Percentiles rank a stretch among this genome's conserved stretches.
phyloP scores from a whole-genome alignment of 441 rosid genomes.

The Erodium texanum region DNA sequence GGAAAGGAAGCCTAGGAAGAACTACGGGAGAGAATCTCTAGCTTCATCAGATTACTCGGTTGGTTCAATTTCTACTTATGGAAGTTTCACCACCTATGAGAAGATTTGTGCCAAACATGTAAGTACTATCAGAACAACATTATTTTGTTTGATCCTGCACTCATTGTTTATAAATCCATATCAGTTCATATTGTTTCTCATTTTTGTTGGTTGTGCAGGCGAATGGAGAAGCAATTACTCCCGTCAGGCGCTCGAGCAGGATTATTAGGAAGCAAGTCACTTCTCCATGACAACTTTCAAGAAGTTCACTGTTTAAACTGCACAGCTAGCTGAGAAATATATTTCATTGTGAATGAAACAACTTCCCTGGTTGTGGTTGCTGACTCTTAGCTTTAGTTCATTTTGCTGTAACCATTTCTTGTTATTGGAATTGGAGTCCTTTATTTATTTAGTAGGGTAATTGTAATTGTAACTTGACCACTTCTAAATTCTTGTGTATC shows the following conservation, averaged over 20 bases:
- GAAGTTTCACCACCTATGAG: constrained; percentile 88
- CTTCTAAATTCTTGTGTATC: no score
- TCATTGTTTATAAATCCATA: background rate
- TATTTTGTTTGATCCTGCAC: no score
- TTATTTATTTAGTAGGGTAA: no score
- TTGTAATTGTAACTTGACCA: background rate
- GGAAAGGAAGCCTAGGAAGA: constrained; percentile 30
- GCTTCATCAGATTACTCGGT: constrained; percentile 60
- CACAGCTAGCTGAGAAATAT: background rate
- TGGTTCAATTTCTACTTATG: constrained; percentile 47
- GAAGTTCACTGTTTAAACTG: background rate
- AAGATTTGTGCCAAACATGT: constrained; percentile 52
- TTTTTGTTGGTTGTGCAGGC: constrained; percentile 27
- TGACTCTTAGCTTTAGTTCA: background rate
- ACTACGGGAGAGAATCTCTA: constrained; percentile 48
- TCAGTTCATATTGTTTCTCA: constrained; percentile 5
- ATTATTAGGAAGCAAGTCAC: constrained; percentile 42
- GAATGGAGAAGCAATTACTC: constrained; percentile 48
- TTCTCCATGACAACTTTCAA: constrained; percentile 29
- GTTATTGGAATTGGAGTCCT: background rate
- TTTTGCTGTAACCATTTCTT: background rate
- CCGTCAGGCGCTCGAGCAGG: constrained; percentile 84
- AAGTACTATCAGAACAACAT: constrained; percentile 16
- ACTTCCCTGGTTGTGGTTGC: background rate
- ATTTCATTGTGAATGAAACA: background rate